These are phyloP conservation scores for Saccharum hybrid DNA, from an alignment of 202 grass and related monocot species.

Conservation along the genomic window DNA sequence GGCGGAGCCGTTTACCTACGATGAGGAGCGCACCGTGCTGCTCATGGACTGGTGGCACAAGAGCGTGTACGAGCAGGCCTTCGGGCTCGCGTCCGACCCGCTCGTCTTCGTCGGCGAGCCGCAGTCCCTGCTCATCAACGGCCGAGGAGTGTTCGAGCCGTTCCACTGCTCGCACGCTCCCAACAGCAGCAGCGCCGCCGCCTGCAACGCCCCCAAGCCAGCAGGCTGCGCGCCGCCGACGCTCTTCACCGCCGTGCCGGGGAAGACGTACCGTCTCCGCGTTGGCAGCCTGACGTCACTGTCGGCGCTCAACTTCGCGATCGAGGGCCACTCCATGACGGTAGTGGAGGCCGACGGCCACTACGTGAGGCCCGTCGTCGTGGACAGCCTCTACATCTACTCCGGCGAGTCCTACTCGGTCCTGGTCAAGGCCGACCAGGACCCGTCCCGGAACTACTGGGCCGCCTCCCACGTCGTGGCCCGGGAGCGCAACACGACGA, in stretches of 20 bases:
- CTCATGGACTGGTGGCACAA: slow-evolving; percentile 70
- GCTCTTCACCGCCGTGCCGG: slow-evolving; percentile 53
- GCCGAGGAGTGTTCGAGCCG: slow-evolving; percentile 40
- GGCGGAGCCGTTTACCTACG: slow-evolving; percentile 51
- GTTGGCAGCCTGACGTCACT: slow-evolving; percentile 56
- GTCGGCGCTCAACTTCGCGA: slow-evolving; percentile 55
- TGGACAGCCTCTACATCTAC: slow-evolving; percentile 61
- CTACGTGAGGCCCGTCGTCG: slow-evolving; percentile 46
- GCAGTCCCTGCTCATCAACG: slow-evolving; percentile 69
- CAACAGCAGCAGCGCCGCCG: background rate
- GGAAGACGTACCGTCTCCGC: slow-evolving; percentile 60
- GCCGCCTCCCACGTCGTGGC: slow-evolving; percentile 41
- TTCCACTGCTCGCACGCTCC: slow-evolving; percentile 32
- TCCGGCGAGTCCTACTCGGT: slow-evolving; percentile 70
- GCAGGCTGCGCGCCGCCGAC: slow-evolving; percentile 17
- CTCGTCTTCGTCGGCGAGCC: slow-evolving; percentile 50
- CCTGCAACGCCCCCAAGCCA: slow-evolving; percentile 4
- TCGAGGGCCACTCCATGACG: slow-evolving; percentile 59
- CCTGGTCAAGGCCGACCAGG: slow-evolving; percentile 48
- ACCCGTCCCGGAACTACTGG: slow-evolving; percentile 58
- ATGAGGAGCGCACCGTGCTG: slow-evolving; percentile 51
- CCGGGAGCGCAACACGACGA: slow-evolving; percentile 37
- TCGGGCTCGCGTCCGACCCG: slow-evolving; percentile 45
- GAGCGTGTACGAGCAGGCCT: slow-evolving; percentile 60
- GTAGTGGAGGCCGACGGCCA: slow-evolving; percentile 58